Evolutionary conservation across 345 rosid species (phyloP).

Genomic region (Pistacia vera): DNA sequence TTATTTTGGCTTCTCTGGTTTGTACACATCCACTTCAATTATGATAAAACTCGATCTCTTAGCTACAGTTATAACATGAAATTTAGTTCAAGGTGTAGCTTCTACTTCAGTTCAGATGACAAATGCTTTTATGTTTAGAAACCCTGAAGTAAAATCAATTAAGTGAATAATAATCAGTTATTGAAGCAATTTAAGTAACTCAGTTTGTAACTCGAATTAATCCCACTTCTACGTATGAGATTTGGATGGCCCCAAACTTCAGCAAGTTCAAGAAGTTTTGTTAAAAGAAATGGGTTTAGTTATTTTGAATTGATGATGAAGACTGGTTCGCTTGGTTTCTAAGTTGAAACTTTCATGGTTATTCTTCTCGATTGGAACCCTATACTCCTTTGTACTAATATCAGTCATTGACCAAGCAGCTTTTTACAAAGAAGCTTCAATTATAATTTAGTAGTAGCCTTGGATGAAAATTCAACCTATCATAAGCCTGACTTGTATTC

Average conservation of each 20-base stretch:
- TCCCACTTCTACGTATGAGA: not conserved
- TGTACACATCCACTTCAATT: not conserved
- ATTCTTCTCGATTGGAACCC: not conserved
- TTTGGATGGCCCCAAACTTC: not conserved
- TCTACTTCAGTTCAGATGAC: too few species aligned
- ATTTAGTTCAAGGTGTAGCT: too few species aligned
- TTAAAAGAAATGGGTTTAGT: not conserved
- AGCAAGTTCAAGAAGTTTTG: not conserved
- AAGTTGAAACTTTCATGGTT: not conserved
- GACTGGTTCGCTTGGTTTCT: not conserved
- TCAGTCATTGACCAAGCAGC: not conserved
- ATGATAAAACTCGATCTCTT: too few species aligned
- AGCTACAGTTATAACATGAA: too few species aligned
- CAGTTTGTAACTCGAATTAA: not conserved
- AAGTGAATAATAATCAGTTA: too few species aligned
- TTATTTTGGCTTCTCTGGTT: not conserved
- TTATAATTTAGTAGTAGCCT: too few species aligned
- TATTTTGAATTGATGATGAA: not conserved
- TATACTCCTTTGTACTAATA: not conserved
- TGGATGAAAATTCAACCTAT: too few species aligned
- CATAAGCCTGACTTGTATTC: too few species aligned
- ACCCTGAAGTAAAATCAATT: too few species aligned
- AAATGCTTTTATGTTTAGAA: too few species aligned
- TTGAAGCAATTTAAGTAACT: too few species aligned
- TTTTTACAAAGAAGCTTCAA: too few species aligned